These are phyloP conservation scores for Syzygium grande DNA, from an alignment of 345 rosid genomes.

Conservation along the genomic window DNA sequence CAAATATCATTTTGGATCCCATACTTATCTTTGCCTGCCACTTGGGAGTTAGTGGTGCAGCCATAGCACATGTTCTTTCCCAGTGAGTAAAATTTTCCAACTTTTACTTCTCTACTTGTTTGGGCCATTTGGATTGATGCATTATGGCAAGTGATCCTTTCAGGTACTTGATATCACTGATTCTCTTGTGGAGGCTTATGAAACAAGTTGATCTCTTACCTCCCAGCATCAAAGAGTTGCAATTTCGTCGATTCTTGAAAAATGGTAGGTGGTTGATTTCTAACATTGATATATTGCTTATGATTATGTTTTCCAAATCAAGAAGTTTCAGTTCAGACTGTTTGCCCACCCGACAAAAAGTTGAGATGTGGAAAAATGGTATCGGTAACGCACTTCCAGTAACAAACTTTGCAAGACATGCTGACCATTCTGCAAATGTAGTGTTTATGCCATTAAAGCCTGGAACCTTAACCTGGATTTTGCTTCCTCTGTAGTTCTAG, in stretches of 20 bases:
- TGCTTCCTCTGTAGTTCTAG: neutral
- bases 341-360: neutral
- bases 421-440: neutral
- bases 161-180: constrained; percentile 72
- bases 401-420: neutral
- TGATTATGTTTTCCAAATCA: neutral
- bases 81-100: constrained; percentile 46
- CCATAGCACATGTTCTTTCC: constrained; percentile 90
- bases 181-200: constrained; percentile 50
- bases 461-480: neutral
- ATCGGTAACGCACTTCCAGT: neutral
- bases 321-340: neutral
- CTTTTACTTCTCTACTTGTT: neutral
- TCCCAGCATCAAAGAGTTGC: constrained; percentile 60
- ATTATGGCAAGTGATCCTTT: neutral
- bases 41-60: constrained; percentile 88
- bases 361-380: neutral
- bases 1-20: constrained; percentile 76
- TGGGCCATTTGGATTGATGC: neutral
- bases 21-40: constrained; percentile 63
- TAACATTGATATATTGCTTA: neutral
- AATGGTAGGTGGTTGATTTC: constrained; percentile 35
- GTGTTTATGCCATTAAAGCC: neutral
- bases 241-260: constrained; percentile 65
- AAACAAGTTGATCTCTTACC: constrained; percentile 60